phyloP scores from a whole-genome alignment of 2,329 filamentous ascomycete genomes.

The Diaporthe vexans region DNA sequence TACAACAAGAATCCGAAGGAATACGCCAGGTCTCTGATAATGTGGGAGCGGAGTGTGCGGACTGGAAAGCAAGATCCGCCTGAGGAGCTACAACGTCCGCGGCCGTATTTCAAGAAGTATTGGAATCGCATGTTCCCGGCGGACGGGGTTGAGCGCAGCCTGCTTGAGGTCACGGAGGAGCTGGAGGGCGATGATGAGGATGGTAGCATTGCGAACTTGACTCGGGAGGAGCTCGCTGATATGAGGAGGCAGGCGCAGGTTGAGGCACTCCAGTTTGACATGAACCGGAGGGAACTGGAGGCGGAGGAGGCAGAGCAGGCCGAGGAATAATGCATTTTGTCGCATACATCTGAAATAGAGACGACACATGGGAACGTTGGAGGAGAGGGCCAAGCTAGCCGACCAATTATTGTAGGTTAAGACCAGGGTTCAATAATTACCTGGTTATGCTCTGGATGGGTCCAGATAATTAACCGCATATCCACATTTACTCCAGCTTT shows the following conservation, averaged over 20 bases:
- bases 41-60: neutral
- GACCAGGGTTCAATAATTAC: no score
- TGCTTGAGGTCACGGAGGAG: neutral
- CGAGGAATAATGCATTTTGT: no score
- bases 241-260: neutral
- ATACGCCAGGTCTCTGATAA: neutral
- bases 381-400: no score
- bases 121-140: neutral
- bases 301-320: neutral
- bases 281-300: neutral
- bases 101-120: constrained; percentile 2
- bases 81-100: neutral
- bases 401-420: no score
- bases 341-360: no score
- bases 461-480: no score
- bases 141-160: neutral
- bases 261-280: neutral
- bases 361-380: no score
- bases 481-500: constrained; percentile 8
- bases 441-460: no score
- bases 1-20: neutral
- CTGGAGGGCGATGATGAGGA: neutral
- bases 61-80: accelerated
- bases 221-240: neutral
- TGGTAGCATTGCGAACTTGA: neutral